Evolutionary conservation across 371 early-diverging fungal genomes (phyloP), one percentile per base, ranked within the genome.

Genomic region (Parasitella parasitica): DNA sequence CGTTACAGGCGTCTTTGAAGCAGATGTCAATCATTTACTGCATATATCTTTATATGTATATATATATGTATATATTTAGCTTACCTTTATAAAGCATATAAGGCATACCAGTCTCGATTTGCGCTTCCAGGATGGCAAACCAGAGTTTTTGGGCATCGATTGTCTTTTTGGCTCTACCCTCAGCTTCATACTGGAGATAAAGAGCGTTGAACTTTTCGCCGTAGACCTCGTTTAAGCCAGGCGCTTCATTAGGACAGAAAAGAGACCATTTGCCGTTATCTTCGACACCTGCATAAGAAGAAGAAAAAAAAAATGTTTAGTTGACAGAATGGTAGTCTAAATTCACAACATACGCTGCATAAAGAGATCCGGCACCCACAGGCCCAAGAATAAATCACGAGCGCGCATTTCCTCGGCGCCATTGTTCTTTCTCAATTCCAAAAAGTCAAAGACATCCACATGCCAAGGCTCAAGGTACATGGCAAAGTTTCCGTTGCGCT

Each of bases 391-490:
- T 37, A 99, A 75, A 76, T 99, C 99, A 57, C 99, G 94, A 4
- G 99, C 98, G 48, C 99, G 90, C 60, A 82, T 77, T 80, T 99
- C 99, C 64, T 99, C 99, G 72, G 94, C 96, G 63, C 99, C 99
- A 54, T 95, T 94, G 86, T 99, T 99, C 87, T 99, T 99, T 78
- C 94, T 91, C 65, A 99, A 78, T 59, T 99, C 99, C 57, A 99
- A 76, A 78, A 99, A 99, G 52, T 95, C 96, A 77, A 99, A 97
- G 13, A 99, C 88, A 74, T 99, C 99, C 4, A 94, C 86, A 71
- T 99, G 99, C 99, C 99, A 99, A 9, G 99, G 99, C 78, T 99
- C 99, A 41, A 99, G 82, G 77, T 97, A 99, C 70, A 99, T 91
- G 57, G 99, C 99, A 80, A 99, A 98, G 6, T 98, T 96, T n/a